Evolutionary conservation across 2,329 filamentous ascomycete genomes (phyloP).

Genomic region (Verticillium alfalfae): DNA sequence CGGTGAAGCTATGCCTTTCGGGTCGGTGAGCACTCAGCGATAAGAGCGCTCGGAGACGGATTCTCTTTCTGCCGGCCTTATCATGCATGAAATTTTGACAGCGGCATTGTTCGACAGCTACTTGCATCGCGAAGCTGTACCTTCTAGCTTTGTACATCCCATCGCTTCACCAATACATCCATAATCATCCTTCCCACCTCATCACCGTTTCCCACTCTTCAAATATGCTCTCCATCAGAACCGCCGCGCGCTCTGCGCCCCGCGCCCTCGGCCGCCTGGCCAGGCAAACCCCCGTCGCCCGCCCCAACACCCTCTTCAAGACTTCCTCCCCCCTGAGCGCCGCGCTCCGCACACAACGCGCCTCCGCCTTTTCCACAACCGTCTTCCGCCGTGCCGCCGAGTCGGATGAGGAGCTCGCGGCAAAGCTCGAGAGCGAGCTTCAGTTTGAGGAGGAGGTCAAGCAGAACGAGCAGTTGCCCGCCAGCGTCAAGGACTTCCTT

Average conservation of each 20-base stretch:
- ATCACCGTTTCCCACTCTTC: constrained; percentile 10
- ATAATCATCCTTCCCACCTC: constrained; percentile 11
- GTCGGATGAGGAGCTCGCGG: constrained; percentile 73
- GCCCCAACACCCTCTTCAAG: constrained; percentile 43
- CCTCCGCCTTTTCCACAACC: constrained; percentile 44
- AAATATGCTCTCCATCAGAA: constrained; percentile 66
- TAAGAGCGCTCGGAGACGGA: neutral
- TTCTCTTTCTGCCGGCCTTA: neutral
- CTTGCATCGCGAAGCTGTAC: neutral
- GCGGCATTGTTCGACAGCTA: neutral
- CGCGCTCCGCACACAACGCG: constrained; percentile 28
- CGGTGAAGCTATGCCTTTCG: neutral
- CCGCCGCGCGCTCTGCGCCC: constrained; percentile 61
- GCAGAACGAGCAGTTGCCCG: constrained; percentile 64
- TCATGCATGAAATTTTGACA: neutral
- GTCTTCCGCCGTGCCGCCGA: constrained; percentile 37
- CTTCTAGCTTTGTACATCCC: neutral
- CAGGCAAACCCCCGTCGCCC: constrained; percentile 41
- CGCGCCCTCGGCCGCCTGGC: constrained; percentile 55
- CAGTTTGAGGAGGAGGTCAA: constrained; percentile 79
- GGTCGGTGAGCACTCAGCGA: neutral
- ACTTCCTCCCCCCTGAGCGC: constrained; percentile 30
- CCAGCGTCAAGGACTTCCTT: constrained; percentile 81
- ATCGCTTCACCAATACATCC: neutral
- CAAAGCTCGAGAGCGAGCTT: constrained; percentile 82